phyloP scores from a whole-genome alignment of 108 stramenopile genomes.

The Conticribra guillardii region DNA sequence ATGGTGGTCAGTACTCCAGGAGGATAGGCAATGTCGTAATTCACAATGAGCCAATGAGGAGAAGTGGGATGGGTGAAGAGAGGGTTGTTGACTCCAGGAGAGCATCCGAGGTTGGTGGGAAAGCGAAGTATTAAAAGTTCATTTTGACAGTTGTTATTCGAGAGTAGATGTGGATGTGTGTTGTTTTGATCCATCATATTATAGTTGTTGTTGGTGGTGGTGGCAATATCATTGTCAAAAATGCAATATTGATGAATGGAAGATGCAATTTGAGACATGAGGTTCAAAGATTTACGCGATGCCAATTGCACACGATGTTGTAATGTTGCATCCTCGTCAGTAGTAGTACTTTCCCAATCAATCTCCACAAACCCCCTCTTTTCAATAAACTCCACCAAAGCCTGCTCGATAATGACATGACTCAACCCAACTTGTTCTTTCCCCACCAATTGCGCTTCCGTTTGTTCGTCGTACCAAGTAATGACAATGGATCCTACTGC shows the following conservation, averaged over 20 bases:
- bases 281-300: slow-evolving; percentile 15
- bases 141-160: slow-evolving; percentile 16
- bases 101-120: slow-evolving; percentile 47
- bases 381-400: slow-evolving; percentile 33
- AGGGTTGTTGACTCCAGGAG: slow-evolving; percentile 44
- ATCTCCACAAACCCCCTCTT: slow-evolving; percentile 21
- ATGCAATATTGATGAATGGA: slow-evolving; percentile 45
- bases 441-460: slow-evolving; percentile 22
- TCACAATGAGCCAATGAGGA: slow-evolving; percentile 44
- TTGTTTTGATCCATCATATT: too few species aligned
- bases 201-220: not conserved
- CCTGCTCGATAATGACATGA: slow-evolving; percentile 28
- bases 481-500: slow-evolving; percentile 41
- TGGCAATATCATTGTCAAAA: slow-evolving; percentile 5
- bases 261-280: slow-evolving; percentile 38
- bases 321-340: not conserved
- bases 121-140: slow-evolving; percentile 50
- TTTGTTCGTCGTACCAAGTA: slow-evolving; percentile 50
- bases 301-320: slow-evolving; percentile 21
- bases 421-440: slow-evolving; percentile 16
- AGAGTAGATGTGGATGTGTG: too few species aligned
- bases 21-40: slow-evolving; percentile 54
- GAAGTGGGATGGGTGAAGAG: slow-evolving; percentile 40
- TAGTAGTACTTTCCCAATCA: slow-evolving; percentile 9
- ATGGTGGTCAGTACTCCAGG: slow-evolving; percentile 26